Evolutionary conservation across 2,329 filamentous ascomycete genomes (phyloP), one percentile per base, ranked within the genome.

Genomic region (Penicillium rolfsii): DNA sequence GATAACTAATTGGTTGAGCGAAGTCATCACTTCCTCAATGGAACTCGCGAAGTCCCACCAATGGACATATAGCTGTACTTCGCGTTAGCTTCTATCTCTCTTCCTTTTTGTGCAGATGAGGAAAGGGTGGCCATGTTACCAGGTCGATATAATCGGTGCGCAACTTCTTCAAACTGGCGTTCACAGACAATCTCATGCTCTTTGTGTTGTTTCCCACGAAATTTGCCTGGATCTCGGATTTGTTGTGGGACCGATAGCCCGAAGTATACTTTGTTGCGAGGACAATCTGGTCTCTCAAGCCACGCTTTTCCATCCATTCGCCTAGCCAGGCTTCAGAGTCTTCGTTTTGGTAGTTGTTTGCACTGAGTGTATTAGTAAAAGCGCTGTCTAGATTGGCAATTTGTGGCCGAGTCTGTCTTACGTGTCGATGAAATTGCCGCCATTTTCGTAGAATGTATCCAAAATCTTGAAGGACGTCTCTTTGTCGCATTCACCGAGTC

Each of bases 31-130:
- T 70, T 91, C 87, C 1, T 84, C 81, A 53, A 90, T 84, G 0
- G 82, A 84, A 33, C 85, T 87, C 36, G 81, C 85, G 68, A 83
- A 88, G 72, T 90, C 88, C 87, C 87, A 90, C 84, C 84, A 87
- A 66, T 88, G 86, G 36, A 87, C 79, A 56, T 86, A 88, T 1
- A 87, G 79, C 81, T 84, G 46, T 24, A 14, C 14, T 38, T 3
- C 5, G 30, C n/a, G 43, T 60, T 30, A 60, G 28, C 19, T 41
- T 53, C 9, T 46, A 6, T 7, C 9, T 2, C 30, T 38, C 36
- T n/a, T 33, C 5, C 1, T 24, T n/a, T 12, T 7, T 4, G 12
- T 35, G 8, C 6, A 5, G 14, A 12, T 1, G 14, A 58, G 26
- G 22, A 33, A 3, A 4, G 11, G 7, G 16, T 24, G 19, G 14